Evolutionary conservation across 1,284 basidiomycete genomes (phyloP).

Genomic region (Ustilago hordei): DNA sequence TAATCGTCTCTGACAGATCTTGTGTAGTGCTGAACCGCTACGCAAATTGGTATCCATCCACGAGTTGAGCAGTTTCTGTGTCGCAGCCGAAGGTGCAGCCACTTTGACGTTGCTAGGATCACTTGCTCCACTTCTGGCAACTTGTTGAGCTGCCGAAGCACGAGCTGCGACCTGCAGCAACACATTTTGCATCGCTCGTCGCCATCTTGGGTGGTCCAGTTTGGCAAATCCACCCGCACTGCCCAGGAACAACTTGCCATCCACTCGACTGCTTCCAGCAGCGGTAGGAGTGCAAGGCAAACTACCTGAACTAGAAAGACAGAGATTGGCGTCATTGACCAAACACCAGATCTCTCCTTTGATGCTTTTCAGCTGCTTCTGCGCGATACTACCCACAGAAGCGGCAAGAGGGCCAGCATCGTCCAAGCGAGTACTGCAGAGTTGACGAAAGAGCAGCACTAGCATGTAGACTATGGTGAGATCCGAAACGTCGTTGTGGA

Average conservation of each 20-base stretch:
- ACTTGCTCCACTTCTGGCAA: slow-evolving; percentile 24
- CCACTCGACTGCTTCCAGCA: slow-evolving; percentile 6
- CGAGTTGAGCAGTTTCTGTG: slow-evolving; percentile 53
- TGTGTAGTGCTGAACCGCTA: slow-evolving; percentile 48
- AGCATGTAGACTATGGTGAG: slow-evolving; percentile 82
- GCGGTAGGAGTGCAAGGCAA: slow-evolving; percentile 11
- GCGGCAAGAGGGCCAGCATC: slow-evolving; percentile 69
- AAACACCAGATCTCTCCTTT: slow-evolving; percentile 84
- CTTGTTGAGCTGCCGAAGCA: slow-evolving; percentile 68
- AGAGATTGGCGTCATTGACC: slow-evolving; percentile 73
- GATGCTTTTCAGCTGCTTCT: slow-evolving; percentile 47
- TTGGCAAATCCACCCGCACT: slow-evolving; percentile 56
- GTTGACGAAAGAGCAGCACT: slow-evolving; percentile 81
- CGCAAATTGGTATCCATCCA: slow-evolving; percentile 61
- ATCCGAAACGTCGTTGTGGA: slow-evolving; percentile 81
- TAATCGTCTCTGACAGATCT: slow-evolving; percentile 56
- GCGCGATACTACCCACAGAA: slow-evolving; percentile 36
- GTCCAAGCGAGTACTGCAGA: slow-evolving; percentile 72
- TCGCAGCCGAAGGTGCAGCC: slow-evolving; percentile 40
- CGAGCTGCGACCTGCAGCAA: slow-evolving; percentile 78
- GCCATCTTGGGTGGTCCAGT: slow-evolving; percentile 73
- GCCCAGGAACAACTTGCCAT: slow-evolving; percentile 36
- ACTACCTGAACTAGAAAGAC: slow-evolving; percentile 30
- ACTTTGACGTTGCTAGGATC: slow-evolving; percentile 23
- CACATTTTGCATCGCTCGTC: slow-evolving; percentile 74